Conservation (phyloP, 345 rosid genomes). For the Streptanthus diversifolius region DNA sequence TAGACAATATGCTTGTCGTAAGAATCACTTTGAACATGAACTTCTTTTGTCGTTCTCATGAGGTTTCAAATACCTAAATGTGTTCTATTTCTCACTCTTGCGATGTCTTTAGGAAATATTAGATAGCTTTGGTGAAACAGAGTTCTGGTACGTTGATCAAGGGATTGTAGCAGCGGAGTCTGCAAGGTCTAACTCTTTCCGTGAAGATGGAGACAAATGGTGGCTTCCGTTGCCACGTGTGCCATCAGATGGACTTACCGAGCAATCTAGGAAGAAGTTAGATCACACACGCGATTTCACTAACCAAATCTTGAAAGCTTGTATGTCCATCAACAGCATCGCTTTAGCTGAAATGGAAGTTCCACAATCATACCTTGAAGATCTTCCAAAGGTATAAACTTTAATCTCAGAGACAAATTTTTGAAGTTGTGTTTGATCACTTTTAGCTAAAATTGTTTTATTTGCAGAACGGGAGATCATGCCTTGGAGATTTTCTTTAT, state of each 20-base stretch:
- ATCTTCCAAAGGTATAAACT: slow-evolving; percentile 78
- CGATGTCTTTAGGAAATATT: slow-evolving; percentile 58
- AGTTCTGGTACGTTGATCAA: slow-evolving; percentile 97
- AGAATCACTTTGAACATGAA: slow-evolving; percentile 28
- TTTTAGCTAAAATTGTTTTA: not conserved
- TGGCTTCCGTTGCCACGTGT: slow-evolving; percentile 99
- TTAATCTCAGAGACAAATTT: not conserved
- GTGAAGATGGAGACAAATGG: slow-evolving; percentile 93
- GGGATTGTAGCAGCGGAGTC: slow-evolving; percentile 68
- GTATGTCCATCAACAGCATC: slow-evolving; percentile 81
- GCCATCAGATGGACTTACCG: slow-evolving; percentile 69
- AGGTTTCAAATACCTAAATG: not conserved
- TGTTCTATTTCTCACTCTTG: not conserved
- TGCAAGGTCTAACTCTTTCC: slow-evolving; percentile 75
- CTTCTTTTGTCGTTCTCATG: not conserved
- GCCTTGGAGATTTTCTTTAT: slow-evolving; percentile 77
- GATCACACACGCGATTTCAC: slow-evolving; percentile 76
- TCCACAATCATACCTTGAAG: slow-evolving; percentile 72
- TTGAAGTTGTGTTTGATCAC: not conserved
- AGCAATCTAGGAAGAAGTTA: slow-evolving; percentile 68
- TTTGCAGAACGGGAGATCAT: slow-evolving; percentile 80
- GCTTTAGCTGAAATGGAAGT: slow-evolving; percentile 87
- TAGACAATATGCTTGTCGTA: slow-evolving; percentile 94
- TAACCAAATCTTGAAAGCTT: slow-evolving; percentile 90
- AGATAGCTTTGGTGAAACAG: slow-evolving; percentile 67